Percentiles rank a stretch among this genome's conserved stretches.
Evolutionary conservation across 2,329 filamentous ascomycete genomes (phyloP).

Genomic region (Talaromyces pinophilus): DNA sequence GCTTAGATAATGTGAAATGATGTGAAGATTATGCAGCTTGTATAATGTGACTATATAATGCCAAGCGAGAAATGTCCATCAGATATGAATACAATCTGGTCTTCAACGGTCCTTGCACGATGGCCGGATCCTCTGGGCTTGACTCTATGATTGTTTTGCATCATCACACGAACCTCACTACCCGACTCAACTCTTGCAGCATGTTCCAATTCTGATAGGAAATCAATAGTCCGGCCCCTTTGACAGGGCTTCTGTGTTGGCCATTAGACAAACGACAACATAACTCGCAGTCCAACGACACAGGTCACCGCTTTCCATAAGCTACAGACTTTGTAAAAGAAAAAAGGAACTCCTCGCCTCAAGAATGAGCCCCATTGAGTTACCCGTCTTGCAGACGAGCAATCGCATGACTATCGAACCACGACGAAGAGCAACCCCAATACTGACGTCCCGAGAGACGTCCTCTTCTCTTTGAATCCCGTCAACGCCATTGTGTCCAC

Average conservation of each 20-base stretch:
- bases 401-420: conserved; percentile 99
- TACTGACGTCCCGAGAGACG: conserved; percentile 30
- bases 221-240: conserved; percentile 63
- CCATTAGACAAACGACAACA: conserved; percentile 27
- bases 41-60: not conserved
- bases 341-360: conserved; percentile 78
- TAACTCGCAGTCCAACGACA: not conserved
- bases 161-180: conserved; percentile 75
- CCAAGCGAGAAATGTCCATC: conserved; percentile 41
- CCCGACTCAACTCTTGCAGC: not conserved
- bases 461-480: conserved; percentile 39
- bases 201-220: conserved; percentile 23
- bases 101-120: conserved; percentile 48
- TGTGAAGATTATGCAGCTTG: not conserved
- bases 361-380: conserved; percentile 99
- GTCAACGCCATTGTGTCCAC: conserved; percentile 41
- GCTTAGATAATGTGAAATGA: not conserved
- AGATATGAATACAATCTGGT: conserved; percentile 53
- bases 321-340: conserved; percentile 51
- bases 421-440: conserved; percentile 77
- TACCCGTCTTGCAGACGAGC: conserved; percentile 65
- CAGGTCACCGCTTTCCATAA: conserved; percentile 55
- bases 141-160: conserved; percentile 87
- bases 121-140: conserved; percentile 78
- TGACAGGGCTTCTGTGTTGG: conserved; percentile 63